Evolutionary conservation across 495 filamentous ascomycete species (phyloP).

Genomic region (Penicillium robsamsonii): DNA sequence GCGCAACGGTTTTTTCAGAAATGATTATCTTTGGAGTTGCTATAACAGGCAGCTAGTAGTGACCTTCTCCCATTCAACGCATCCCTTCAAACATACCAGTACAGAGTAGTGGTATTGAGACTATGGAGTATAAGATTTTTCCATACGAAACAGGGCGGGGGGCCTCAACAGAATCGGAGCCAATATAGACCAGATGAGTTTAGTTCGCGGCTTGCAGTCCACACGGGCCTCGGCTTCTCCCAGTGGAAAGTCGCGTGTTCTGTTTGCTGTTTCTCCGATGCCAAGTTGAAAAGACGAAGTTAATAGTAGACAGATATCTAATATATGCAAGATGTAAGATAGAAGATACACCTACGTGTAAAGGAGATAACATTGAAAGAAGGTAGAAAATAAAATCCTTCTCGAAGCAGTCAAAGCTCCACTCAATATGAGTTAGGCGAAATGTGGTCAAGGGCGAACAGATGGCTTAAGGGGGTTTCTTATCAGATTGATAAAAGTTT

Average conservation of each 20-base stretch:
- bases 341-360: too few species aligned
- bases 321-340: neutral
- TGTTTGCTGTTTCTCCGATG: slow-evolving; percentile 2
- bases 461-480: slow-evolving; percentile 11
- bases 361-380: neutral
- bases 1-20: neutral
- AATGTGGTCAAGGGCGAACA: slow-evolving; percentile 4
- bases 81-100: neutral
- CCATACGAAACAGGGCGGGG: neutral
- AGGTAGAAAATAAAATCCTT: slow-evolving; percentile 4
- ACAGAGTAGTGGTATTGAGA: too few species aligned
- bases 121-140: neutral
- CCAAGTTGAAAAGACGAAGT: neutral
- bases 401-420: slow-evolving; percentile 12
- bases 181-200: slow-evolving; percentile 8
- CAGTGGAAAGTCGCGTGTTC: slow-evolving; percentile 20
- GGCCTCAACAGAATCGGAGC: neutral
- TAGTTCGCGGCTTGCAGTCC: slow-evolving; percentile 16
- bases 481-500: slow-evolving; percentile 32
- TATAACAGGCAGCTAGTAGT: neutral
- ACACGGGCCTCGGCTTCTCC: slow-evolving; percentile 25
- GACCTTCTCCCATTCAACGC: neutral
- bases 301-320: neutral
- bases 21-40: neutral
- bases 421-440: slow-evolving; percentile 13